Evolutionary conservation across 768 basidiomycete genomes (phyloP).

Genomic region (Lactarius vividus): DNA sequence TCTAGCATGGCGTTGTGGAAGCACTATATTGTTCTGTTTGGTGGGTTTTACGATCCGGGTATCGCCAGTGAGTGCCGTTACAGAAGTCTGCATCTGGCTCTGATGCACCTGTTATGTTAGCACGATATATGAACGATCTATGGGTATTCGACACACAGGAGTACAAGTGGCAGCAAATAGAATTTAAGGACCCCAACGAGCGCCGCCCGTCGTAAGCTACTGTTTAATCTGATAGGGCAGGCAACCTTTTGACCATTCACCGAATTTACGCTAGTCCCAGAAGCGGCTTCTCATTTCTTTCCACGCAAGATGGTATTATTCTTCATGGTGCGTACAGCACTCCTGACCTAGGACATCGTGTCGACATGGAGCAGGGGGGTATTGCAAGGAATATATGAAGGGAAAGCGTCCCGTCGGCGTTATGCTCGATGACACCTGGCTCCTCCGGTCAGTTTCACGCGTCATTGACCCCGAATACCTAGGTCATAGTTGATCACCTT

Average conservation of each 20-base stretch:
- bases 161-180: conserved; percentile 80
- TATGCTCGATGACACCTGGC: conserved; percentile 91
- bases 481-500: neutral
- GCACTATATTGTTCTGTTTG: conserved; percentile 81
- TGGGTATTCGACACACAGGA: conserved; percentile 87
- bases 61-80: conserved; percentile 57
- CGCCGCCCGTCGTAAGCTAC: conserved; percentile 64
- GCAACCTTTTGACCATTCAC: neutral
- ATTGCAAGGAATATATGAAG: conserved; percentile 86
- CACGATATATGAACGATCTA: conserved; percentile 77
- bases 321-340: conserved; percentile 55
- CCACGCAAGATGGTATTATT: conserved; percentile 73
- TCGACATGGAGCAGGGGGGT: conserved; percentile 59
- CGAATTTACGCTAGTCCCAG: conserved; percentile 48
- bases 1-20: conserved; percentile 87
- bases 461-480: neutral
- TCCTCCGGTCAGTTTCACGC: conserved; percentile 55
- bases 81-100: neutral
- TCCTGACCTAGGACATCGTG: neutral
- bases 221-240: neutral
- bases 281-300: conserved; percentile 82
- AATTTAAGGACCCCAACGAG: conserved; percentile 62
- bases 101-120: conserved; percentile 37
- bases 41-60: conserved; percentile 89
- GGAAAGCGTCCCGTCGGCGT: conserved; percentile 82